These are phyloP conservation scores for Pittosporum tobira DNA, from an alignment of 129 eudicot genomes.

Conservation along the genomic window DNA sequence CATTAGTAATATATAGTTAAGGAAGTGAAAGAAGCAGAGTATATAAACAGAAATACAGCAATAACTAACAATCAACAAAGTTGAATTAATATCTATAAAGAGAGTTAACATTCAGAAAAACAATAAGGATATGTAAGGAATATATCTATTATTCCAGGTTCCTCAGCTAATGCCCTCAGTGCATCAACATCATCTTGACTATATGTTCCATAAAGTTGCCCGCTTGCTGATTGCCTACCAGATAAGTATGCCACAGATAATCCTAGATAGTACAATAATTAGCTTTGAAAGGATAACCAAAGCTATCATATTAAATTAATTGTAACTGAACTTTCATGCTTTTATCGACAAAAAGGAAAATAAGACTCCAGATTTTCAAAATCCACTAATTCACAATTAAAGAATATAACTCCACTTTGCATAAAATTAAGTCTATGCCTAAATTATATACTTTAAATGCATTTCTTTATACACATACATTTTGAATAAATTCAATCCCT, in stretches of 20 bases:
- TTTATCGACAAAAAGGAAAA: background rate
- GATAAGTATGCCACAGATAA: conserved; percentile 91
- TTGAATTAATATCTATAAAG: background rate
- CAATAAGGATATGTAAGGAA: conserved; percentile 89
- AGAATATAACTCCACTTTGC: background rate
- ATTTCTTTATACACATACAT: no score
- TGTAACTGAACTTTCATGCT: background rate
- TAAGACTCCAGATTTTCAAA: no score
- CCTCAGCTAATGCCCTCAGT: conserved; percentile 88
- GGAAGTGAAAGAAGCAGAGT: conserved; percentile 22
- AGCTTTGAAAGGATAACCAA: conserved; percentile 7
- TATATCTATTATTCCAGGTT: conserved; percentile 76
- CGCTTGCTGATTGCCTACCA: conserved; percentile 72
- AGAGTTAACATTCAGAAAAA: background rate
- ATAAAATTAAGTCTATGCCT: no score
- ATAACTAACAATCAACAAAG: background rate
- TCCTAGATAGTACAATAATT: conserved; percentile 46
- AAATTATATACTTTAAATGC: background rate
- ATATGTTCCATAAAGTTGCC: conserved; percentile 70
- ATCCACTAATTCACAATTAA: no score
- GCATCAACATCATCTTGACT: conserved; percentile 93
- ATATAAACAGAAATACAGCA: background rate
- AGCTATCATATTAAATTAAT: background rate
- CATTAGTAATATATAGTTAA: conserved; percentile 66
- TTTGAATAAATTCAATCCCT: background rate